A percentile compares a stretch with the other conserved stretches of the same genome.
Conservation (phyloP, 2,329 filamentous ascomycete species). For the Fusarium tjaetaba region DNA sequence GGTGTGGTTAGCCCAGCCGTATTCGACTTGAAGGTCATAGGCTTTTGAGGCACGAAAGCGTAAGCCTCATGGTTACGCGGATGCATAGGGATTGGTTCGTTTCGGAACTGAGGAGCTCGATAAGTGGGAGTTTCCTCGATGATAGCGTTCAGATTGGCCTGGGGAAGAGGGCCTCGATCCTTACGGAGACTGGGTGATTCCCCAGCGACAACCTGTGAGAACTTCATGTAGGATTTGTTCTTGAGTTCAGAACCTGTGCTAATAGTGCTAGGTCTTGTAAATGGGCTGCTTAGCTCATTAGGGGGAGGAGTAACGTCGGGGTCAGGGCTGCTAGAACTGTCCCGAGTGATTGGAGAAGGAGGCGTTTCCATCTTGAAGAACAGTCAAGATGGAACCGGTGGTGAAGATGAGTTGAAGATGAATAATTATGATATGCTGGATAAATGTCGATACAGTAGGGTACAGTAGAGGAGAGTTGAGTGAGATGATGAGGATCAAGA, state of each 20-base stretch:
- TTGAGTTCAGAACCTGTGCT: neutral
- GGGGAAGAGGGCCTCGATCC: neutral
- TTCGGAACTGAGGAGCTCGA: neutral
- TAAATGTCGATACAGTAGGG: neutral
- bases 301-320: constrained; percentile 8
- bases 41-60: neutral
- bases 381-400: neutral
- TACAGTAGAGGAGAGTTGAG: neutral
- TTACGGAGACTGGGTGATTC: neutral
- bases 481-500: constrained; percentile 20
- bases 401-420: neutral
- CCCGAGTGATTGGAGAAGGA: constrained; percentile 10
- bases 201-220: neutral
- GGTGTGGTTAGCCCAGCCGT: neutral
- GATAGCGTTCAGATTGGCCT: neutral
- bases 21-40: neutral
- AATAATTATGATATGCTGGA: neutral
- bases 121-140: neutral
- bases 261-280: constrained; percentile 20
- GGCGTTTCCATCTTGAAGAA: constrained; percentile 5
- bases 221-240: neutral
- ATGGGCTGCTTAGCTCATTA: constrained; percentile 18
- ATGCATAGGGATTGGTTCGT: neutral
- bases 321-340: constrained; percentile 24
- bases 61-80: neutral